Evolutionary conservation across 176 grass and related monocot species (phyloP), one percentile per base, ranked within the genome.

Genomic region (Poa pratensis): DNA sequence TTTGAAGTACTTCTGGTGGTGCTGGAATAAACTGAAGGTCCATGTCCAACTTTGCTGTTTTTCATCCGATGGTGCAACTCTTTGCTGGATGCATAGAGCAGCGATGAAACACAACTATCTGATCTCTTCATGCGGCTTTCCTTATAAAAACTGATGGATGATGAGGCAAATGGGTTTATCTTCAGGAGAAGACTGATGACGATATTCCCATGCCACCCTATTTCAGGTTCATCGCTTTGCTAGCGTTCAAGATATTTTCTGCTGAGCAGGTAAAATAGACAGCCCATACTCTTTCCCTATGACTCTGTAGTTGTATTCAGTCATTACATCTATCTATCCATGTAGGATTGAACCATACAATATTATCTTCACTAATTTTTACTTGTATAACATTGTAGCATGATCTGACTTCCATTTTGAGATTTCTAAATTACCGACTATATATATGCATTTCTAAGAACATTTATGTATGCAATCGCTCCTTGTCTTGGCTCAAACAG

Each of bases 211-310:
- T 99, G 96, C 96, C 96, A 50, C 82, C 90, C 7, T 99, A 94
- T 86, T 99, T 99, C 85, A 90, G 96, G 35, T 99, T 99, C 83
- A 88, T 99, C 19, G 88, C 96, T 1, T 83, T 99, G 84, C 82
- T 99, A 20, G 96, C 91, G 48, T 96, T 99, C 79, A 96, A 93
- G 90, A 96, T 99, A 67, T 99, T 96, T 86, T 96, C 91, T 79
- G 89, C 90, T 80, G 96, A 99, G 86, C 86, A 94, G 91, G 93
- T 94, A 50, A 61, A 73, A 67, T 39, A 66, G 71, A 40, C 55
- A 19, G 35, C 53, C 77, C 58, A 19, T 60, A 9, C 20, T 50
- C 20, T 76, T 58, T 20, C 1, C 20, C 17, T 71, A 23, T 8
- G 12, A 51, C 49, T 51, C 4, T 51, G 49, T 69, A 18, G 1